phyloP scores from a whole-genome alignment of 2,329 filamentous ascomycete genomes.

The Aspergillus sp. region DNA sequence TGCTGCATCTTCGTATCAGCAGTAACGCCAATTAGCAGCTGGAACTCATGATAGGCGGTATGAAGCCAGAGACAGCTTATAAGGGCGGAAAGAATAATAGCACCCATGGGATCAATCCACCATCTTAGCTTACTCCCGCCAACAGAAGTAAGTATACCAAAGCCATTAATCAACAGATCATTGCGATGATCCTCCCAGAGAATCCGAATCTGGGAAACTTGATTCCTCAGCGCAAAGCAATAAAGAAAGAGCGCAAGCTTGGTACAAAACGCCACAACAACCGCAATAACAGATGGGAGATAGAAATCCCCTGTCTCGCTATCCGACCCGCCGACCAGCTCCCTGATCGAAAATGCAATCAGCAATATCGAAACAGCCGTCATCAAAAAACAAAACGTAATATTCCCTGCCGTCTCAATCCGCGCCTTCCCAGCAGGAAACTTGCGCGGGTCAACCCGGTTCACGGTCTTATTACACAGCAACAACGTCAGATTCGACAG shows the following conservation, averaged over 20 bases:
- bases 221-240: slow-evolving; percentile 86
- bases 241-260: slow-evolving; percentile 85
- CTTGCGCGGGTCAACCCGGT: slow-evolving; percentile 77
- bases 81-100: slow-evolving; percentile 75
- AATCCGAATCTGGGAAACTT: slow-evolving; percentile 88
- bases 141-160: slow-evolving; percentile 88
- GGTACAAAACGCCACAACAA: slow-evolving; percentile 77
- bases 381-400: slow-evolving; percentile 96
- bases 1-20: slow-evolving; percentile 84
- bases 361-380: slow-evolving; percentile 86
- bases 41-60: slow-evolving; percentile 85
- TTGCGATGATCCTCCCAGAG: slow-evolving; percentile 97
- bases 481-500: slow-evolving; percentile 86
- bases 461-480: slow-evolving; percentile 82
- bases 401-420: slow-evolving; percentile 93
- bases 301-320: slow-evolving; percentile 66
- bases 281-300: slow-evolving; percentile 80
- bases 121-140: slow-evolving; percentile 83
- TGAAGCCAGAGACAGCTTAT: slow-evolving; percentile 79
- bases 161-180: slow-evolving; percentile 93
- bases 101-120: slow-evolving; percentile 95
- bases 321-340: slow-evolving; percentile 56
- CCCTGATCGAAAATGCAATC: slow-evolving; percentile 79
- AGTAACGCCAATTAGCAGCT: slow-evolving; percentile 85
- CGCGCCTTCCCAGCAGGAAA: slow-evolving; percentile 93